Percentiles rank a stretch among this genome's conserved stretches.
These are phyloP conservation scores for Boletus fagicola DNA, from an alignment of 768 basidiomycete species.

Conservation along the genomic window DNA sequence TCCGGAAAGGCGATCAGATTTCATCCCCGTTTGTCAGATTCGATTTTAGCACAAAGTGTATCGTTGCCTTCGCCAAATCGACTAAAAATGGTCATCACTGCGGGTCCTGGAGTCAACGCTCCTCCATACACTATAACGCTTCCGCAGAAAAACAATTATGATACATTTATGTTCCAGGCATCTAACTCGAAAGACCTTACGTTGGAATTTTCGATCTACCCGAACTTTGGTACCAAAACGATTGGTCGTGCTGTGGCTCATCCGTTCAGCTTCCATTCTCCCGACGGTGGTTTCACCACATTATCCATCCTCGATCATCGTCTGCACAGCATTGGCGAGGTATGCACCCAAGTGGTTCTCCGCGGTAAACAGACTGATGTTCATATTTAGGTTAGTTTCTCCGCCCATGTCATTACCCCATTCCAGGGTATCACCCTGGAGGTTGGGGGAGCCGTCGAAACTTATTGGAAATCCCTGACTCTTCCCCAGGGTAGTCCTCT, in stretches of 20 bases:
- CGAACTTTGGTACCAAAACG: constrained; percentile 95
- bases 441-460: constrained; percentile 93
- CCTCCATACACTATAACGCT: constrained; percentile 90
- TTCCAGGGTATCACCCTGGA: constrained; percentile 92
- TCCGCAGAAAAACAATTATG: constrained; percentile 67
- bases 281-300: constrained; percentile 53
- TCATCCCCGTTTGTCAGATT: constrained; percentile 70
- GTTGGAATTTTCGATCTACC: constrained; percentile 92
- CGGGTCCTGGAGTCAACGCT: constrained; percentile 76
- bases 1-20: constrained; percentile 57
- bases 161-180: constrained; percentile 86
- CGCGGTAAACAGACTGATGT: constrained; percentile 2
- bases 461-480: constrained; percentile 91
- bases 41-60: constrained; percentile 63
- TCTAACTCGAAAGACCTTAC: constrained; percentile 67
- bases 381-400: constrained; percentile 72
- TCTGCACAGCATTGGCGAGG: constrained; percentile 92
- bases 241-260: constrained; percentile 90
- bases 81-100: constrained; percentile 93
- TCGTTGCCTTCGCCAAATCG: constrained; percentile 70
- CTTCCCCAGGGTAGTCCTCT: constrained; percentile 28
- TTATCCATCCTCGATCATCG: constrained; percentile 90
- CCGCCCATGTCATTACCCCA: constrained; percentile 79
- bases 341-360: constrained; percentile 30
- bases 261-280: constrained; percentile 63